Evolutionary conservation across 805 yeast species (phyloP), one percentile per base, ranked within the genome.

Genomic region (Kazachstania africana): DNA sequence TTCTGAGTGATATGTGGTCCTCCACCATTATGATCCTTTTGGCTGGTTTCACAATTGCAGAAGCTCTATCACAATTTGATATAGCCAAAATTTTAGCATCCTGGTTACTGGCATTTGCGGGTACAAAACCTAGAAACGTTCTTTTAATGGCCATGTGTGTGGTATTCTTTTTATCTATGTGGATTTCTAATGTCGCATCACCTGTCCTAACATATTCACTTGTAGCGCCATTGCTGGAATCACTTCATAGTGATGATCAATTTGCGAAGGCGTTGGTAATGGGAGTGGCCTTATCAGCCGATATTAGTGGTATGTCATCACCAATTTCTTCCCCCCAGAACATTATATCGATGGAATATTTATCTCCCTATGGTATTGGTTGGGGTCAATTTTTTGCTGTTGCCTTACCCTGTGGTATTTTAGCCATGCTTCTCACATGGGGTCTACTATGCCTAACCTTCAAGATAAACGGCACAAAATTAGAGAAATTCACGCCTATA

Each of bases 321-420:
- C 97, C 97, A 6, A 88, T 88, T 47, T 83, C 96, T 1, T 83
- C 95, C 2, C 97, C 97, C 3, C 97, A 88, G 55, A 88, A 88
- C 53, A 80, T 88, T 39, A 78, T 88, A 40, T 95, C 95, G 1
- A 66, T 88, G 55, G 78, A 78, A 43, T 72, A 77, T 47, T 76
- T 88, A 81, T 65, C 65, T 32, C 84, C 85, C 50, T 52, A 66
- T 62, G 57, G 65, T 52, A 47, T 70, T 59, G 60, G 70, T 15
- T 88, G 98, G 98, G 78, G 83, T 22, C 81, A 83, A 51, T 88
- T 96, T 91, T 84, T 88, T 51, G 78, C 76, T 6, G 76, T 87
- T 26, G 79, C 95, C 1, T 56, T 88, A 27, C 98, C 98, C 0
- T 82, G 82, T 12, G 70, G 87, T 41, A 55, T 72, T 13, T 46